phyloP scores from a whole-genome alignment of 345 rosid genomes.

The Eucalyptus camaldulensis region DNA sequence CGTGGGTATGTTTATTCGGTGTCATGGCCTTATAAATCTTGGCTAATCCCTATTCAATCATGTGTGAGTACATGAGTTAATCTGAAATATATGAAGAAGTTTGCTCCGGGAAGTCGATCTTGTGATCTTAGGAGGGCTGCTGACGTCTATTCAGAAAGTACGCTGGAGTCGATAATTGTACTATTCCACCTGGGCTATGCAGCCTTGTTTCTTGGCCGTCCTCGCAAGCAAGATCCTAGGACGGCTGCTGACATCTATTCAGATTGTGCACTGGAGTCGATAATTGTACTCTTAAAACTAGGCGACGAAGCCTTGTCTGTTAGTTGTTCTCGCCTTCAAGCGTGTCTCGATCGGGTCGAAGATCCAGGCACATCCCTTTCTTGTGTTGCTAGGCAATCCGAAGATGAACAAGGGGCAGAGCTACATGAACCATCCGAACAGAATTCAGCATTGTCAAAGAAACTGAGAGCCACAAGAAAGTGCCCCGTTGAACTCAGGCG shows the following conservation, averaged over 20 bases:
- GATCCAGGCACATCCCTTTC: neutral
- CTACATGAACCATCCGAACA: neutral
- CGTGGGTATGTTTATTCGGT: neutral
- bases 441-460: neutral
- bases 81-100: too few species aligned
- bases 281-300: neutral
- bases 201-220: neutral
- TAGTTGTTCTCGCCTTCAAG: neutral
- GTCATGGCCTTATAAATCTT: neutral
- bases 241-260: neutral
- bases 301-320: neutral
- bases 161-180: neutral
- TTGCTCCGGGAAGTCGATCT: neutral
- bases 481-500: neutral
- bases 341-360: neutral
- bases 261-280: neutral
- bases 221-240: neutral
- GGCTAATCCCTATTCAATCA: neutral
- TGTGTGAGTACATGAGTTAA: neutral
- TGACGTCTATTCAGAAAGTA: neutral
- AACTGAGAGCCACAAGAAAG: neutral
- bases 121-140: neutral
- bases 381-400: neutral
- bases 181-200: neutral
- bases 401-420: neutral